Conservation (phyloP, 129 eudicot species). For the Helianthus tuberosus region DNA sequence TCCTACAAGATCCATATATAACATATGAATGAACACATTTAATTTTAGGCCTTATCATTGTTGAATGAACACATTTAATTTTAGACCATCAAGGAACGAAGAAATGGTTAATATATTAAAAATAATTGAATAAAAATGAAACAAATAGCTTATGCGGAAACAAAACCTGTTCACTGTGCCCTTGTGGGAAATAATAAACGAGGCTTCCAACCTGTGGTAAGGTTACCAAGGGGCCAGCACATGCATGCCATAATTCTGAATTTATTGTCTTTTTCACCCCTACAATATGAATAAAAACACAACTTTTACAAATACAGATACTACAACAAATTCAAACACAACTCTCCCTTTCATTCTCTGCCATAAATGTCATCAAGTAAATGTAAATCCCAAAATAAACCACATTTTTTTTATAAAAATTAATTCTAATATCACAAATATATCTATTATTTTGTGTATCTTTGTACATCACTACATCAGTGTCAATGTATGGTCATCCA, state of each 20-base stretch:
- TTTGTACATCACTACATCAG: too few relatives aligned
- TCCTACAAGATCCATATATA: too few relatives aligned
- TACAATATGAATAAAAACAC: constrained; percentile 38
- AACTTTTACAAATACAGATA: neutral
- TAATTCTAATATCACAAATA: neutral
- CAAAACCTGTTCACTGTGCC: constrained; percentile 95
- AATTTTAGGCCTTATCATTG: too few relatives aligned
- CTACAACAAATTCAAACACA: neutral
- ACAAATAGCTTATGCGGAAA: constrained; percentile 32
- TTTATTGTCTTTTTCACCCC: constrained; percentile 65
- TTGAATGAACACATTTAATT: too few relatives aligned
- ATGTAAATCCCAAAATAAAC: constrained; percentile 6
- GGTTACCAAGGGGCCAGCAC: constrained; percentile 95
- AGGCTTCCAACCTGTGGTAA: constrained; percentile 97
- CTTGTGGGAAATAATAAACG: constrained; percentile 96
- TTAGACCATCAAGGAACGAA: too few relatives aligned
- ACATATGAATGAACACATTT: too few relatives aligned
- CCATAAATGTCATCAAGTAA: constrained; percentile 23
- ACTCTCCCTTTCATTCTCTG: constrained; percentile 29
- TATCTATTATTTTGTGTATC: neutral
- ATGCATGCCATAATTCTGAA: constrained; percentile 98
- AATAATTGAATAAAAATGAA: neutral
- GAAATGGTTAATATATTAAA: neutral
- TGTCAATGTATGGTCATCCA: neutral
- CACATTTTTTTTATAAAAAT: neutral